These are phyloP conservation scores for Ogataea ramenticola DNA, from an alignment of 805 yeast species.

Conservation along the genomic window DNA sequence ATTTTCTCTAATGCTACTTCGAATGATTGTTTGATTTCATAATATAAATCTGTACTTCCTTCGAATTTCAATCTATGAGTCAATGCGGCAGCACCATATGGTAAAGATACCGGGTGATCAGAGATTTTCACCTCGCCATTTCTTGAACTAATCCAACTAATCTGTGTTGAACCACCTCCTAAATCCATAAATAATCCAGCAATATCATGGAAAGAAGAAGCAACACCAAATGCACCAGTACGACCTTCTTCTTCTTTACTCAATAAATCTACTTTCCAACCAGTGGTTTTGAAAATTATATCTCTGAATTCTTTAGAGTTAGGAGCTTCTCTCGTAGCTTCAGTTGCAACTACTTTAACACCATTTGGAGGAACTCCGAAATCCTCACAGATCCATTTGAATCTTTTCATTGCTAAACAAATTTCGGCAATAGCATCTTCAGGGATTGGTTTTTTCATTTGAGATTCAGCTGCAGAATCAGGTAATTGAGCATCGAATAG, in stretches of 20 bases:
- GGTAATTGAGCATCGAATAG: slow-evolving; percentile 53
- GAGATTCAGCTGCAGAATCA: slow-evolving; percentile 20
- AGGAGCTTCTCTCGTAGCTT: slow-evolving; percentile 64
- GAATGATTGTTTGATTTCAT: slow-evolving; percentile 48
- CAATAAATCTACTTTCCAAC: slow-evolving; percentile 58
- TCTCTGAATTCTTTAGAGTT: slow-evolving; percentile 54
- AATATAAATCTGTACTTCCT: slow-evolving; percentile 38
- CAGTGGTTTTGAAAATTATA: slow-evolving; percentile 49
- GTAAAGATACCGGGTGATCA: slow-evolving; percentile 52
- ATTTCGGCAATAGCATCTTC: slow-evolving; percentile 51
- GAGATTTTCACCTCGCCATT: slow-evolving; percentile 51
- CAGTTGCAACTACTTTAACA: slow-evolving; percentile 66
- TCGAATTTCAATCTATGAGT: slow-evolving; percentile 48
- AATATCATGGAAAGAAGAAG: slow-evolving; percentile 60
- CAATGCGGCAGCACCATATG: slow-evolving; percentile 69
- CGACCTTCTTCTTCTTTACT: slow-evolving; percentile 60
- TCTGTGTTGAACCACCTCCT: slow-evolving; percentile 64
- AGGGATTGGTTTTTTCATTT: slow-evolving; percentile 44
- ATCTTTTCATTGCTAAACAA: slow-evolving; percentile 56
- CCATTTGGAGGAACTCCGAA: slow-evolving; percentile 59
- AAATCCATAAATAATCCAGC: slow-evolving; percentile 67
- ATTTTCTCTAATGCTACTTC: slow-evolving; percentile 43
- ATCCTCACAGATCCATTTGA: slow-evolving; percentile 62
- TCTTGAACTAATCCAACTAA: slow-evolving; percentile 59
- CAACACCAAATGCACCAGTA: slow-evolving; percentile 67